Percentiles rank a stretch among this genome's conserved stretches.
Conservation (phyloP, 73 alveolate genomes). For the Paramecium caudatum region DNA sequence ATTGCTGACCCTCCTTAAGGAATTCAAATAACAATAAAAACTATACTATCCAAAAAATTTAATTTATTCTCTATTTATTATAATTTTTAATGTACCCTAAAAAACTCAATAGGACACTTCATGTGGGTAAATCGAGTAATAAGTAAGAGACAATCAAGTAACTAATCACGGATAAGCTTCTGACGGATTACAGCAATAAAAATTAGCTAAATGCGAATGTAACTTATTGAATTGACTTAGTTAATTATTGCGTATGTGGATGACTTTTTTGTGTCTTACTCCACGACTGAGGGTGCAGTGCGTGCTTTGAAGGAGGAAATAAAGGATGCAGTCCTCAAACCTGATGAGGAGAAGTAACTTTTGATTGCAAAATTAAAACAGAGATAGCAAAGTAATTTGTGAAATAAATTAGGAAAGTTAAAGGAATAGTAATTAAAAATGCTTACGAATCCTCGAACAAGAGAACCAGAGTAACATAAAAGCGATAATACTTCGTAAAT, state of each 20-base stretch:
- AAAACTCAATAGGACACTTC: background rate
- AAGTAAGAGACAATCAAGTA: background rate
- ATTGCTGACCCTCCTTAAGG: no score
- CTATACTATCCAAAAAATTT: no score
- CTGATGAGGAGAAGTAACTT: background rate
- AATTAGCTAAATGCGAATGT: slow-evolving; percentile 31
- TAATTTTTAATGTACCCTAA: slow-evolving; percentile 32
- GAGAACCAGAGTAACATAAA: background rate
- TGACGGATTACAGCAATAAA: background rate
- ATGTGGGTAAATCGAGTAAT: background rate
- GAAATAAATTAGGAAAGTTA: background rate
- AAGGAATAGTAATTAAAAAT: slow-evolving; percentile 14
- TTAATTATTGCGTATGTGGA: slow-evolving; percentile 29
- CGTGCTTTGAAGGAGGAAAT: slow-evolving; percentile 35
- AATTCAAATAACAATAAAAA: no score
- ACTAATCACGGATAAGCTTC: background rate
- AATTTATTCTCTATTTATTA: no score
- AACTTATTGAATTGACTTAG: background rate
- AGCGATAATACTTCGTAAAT: background rate
- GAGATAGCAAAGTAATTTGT: background rate
- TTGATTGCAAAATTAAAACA: background rate
- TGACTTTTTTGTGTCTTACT: slow-evolving; percentile 2
- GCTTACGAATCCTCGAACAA: background rate
- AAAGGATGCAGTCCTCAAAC: background rate
- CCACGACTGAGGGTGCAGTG: slow-evolving; percentile 36